Conservation (phyloP, 345 rosid genomes). For the Iberis pinnata region DNA sequence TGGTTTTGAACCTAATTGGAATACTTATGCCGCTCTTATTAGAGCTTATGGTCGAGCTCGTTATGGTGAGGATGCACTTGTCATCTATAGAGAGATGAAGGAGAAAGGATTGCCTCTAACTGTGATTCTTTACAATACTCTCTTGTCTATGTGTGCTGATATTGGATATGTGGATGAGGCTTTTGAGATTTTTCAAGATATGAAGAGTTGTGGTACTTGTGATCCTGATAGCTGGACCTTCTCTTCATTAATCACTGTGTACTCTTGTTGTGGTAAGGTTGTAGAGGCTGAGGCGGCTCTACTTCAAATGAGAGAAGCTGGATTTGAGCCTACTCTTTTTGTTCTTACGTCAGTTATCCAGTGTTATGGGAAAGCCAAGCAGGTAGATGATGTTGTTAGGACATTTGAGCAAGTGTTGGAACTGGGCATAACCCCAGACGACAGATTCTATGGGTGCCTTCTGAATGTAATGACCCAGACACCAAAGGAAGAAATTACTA, state of each 20-base stretch:
- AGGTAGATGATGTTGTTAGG: slow-evolving; percentile 65
- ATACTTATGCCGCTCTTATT: slow-evolving; percentile 61
- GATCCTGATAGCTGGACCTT: slow-evolving; percentile 90
- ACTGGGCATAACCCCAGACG: slow-evolving; percentile 65
- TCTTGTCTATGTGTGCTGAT: slow-evolving; percentile 88
- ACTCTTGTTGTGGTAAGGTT: slow-evolving; percentile 67
- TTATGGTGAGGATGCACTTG: neutral
- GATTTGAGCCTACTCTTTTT: slow-evolving; percentile 72
- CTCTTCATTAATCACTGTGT: slow-evolving; percentile 76
- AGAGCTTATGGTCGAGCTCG: slow-evolving; percentile 81
- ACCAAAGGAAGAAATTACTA: slow-evolving; percentile 53
- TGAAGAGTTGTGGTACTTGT: slow-evolving; percentile 51
- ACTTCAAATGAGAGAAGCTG: slow-evolving; percentile 69
- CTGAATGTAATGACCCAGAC: slow-evolving; percentile 79
- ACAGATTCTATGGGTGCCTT: slow-evolving; percentile 78
- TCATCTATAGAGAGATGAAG: slow-evolving; percentile 65
- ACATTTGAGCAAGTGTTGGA: slow-evolving; percentile 48
- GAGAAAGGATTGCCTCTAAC: slow-evolving; percentile 53
- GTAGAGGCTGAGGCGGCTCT: slow-evolving; percentile 71
- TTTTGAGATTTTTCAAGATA: slow-evolving; percentile 55
- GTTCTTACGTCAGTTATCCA: slow-evolving; percentile 85
- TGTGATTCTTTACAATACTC: slow-evolving; percentile 65
- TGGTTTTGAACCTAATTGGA: slow-evolving; percentile 55
- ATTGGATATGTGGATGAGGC: slow-evolving; percentile 66
- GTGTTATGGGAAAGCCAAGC: slow-evolving; percentile 85